Conservation (phyloP, 2,329 filamentous ascomycete species). For the Stagonosporopsis chrysanthemi region DNA sequence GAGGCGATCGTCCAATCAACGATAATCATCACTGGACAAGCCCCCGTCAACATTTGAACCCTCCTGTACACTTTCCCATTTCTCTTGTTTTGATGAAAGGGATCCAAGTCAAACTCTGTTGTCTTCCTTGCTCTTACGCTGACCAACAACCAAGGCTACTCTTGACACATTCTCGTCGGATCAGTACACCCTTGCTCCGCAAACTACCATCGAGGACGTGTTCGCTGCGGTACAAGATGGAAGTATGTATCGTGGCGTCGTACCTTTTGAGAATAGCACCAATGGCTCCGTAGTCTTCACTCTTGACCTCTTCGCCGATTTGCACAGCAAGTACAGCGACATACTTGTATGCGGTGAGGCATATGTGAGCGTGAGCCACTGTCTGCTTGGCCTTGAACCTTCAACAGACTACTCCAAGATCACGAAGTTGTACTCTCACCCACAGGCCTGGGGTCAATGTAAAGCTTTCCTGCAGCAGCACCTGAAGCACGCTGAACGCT, state of each 20-base stretch:
- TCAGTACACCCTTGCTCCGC: slow-evolving; percentile 50
- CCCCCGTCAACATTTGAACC: not conserved
- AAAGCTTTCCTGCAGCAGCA: slow-evolving; percentile 73
- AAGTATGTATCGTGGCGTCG: slow-evolving; percentile 74
- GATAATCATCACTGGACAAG: not conserved
- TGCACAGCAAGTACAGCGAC: slow-evolving; percentile 67
- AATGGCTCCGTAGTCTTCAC: slow-evolving; percentile 93
- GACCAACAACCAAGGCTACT: slow-evolving; percentile 56
- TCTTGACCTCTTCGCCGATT: slow-evolving; percentile 85
- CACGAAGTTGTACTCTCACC: slow-evolving; percentile 85
- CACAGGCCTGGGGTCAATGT: slow-evolving; percentile 95
- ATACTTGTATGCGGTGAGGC: slow-evolving; percentile 82
- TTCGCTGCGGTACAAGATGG: slow-evolving; percentile 78
- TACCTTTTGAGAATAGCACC: slow-evolving; percentile 95
- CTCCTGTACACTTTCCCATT: not conserved
- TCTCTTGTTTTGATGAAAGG: too few species aligned
- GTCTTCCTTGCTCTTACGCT: not conserved
- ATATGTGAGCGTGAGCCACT: slow-evolving; percentile 89
- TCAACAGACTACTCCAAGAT: slow-evolving; percentile 65
- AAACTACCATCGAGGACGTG: slow-evolving; percentile 68
- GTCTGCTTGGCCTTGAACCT: slow-evolving; percentile 66
- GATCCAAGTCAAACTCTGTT: not conserved
- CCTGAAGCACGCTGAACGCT: slow-evolving; percentile 76
- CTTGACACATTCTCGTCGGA: slow-evolving; percentile 58
- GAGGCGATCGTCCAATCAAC: not conserved